These are phyloP conservation scores for Penicillium ochrochloron DNA, from an alignment of 495 filamentous ascomycete genomes.

Conservation along the genomic window DNA sequence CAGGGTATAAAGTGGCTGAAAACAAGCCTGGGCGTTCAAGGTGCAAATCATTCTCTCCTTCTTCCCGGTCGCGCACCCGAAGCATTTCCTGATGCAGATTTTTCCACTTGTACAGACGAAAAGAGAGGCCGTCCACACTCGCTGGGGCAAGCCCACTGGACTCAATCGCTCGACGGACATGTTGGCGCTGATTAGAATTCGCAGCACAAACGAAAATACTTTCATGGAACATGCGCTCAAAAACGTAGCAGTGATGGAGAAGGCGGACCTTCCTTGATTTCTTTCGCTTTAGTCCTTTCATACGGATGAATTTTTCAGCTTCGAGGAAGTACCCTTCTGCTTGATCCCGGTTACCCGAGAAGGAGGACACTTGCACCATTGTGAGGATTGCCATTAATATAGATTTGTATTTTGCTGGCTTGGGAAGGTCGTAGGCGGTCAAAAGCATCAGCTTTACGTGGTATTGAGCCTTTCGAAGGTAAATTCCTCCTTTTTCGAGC, in stretches of 20 bases:
- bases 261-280: conserved; percentile 35
- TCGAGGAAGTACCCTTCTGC: conserved; percentile 30
- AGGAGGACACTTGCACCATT: conserved; percentile 29
- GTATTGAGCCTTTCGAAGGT: conserved; percentile 24
- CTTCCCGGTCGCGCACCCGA: conserved; percentile 25
- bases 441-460: conserved; percentile 26
- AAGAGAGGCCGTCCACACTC: conserved; percentile 29
- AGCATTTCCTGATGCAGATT: conserved; percentile 31
- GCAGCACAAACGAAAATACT: conserved; percentile 31
- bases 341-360: conserved; percentile 25
- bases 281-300: conserved; percentile 28
- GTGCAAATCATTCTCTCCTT: conserved; percentile 35
- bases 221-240: conserved; percentile 37
- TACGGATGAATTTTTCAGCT: conserved; percentile 33
- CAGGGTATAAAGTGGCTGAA: conserved; percentile 33
- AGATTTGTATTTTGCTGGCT: conserved; percentile 36
- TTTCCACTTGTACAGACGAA: conserved; percentile 31
- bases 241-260: conserved; percentile 39
- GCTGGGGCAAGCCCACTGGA: conserved; percentile 24
- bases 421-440: conserved; percentile 25
- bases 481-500: conserved; percentile 24
- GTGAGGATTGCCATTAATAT: conserved; percentile 35
- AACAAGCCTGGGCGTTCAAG: conserved; percentile 34
- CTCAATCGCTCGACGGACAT: conserved; percentile 22
- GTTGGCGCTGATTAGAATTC: conserved; percentile 22